Percentiles rank a stretch among this genome's conserved stretches.
These are phyloP conservation scores for Alternaria triticimaculans DNA, from an alignment of 2,329 filamentous ascomycete genomes.

Conservation along the genomic window DNA sequence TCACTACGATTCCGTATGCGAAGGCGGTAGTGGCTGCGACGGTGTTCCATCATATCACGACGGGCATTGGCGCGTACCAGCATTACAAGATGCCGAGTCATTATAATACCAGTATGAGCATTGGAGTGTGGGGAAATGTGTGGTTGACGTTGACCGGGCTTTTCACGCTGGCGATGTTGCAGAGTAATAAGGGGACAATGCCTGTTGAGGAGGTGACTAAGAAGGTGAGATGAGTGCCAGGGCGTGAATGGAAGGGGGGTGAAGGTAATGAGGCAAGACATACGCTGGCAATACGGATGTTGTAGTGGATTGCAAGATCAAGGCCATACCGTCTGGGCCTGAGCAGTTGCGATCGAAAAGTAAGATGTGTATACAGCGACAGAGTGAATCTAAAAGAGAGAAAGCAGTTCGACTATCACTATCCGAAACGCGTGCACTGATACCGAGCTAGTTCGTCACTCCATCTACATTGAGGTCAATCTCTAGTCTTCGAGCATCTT, in stretches of 20 bases:
- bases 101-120: conserved; percentile 33
- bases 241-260: too few relatives aligned
- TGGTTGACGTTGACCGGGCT: conserved; percentile 30
- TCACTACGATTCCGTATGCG: conserved; percentile 20
- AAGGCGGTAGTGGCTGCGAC: conserved; percentile 31
- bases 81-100: conserved; percentile 34
- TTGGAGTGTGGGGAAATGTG: conserved; percentile 35
- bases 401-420: background rate
- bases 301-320: background rate
- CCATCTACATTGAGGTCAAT: background rate
- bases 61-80: conserved; percentile 31
- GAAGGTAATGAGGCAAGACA: too few relatives aligned
- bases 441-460: background rate
- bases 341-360: background rate
- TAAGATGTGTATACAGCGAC: background rate
- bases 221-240: conserved; percentile 15
- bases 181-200: conserved; percentile 14
- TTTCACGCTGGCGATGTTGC: conserved; percentile 19
- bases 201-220: conserved; percentile 15
- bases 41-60: conserved; percentile 31
- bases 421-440: background rate
- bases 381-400: background rate
- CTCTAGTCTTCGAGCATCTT: background rate
- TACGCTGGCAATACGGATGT: too few relatives aligned
- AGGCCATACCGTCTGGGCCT: background rate